Conservation (phyloP, 768 basidiomycete genomes). For the Suillus weaverae region DNA sequence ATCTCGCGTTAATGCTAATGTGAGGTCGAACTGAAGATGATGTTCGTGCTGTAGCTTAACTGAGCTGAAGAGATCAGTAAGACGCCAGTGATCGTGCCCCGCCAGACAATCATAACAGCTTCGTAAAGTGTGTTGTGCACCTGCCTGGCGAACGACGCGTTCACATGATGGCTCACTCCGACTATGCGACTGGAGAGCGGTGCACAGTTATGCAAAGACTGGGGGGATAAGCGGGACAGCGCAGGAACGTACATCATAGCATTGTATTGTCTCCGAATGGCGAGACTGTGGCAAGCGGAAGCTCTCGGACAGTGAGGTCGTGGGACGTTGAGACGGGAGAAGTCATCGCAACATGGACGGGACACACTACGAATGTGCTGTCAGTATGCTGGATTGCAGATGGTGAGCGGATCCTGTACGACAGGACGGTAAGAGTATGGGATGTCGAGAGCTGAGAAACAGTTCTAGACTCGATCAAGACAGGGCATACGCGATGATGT, state of each 20-base stretch:
- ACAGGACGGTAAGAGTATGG: background rate
- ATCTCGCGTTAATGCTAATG: no score
- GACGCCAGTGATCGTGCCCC: no score
- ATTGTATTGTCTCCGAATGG: background rate
- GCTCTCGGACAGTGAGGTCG: background rate
- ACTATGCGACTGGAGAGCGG: background rate
- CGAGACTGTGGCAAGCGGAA: background rate
- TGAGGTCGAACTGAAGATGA: no score
- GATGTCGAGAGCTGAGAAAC: background rate
- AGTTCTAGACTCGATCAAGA: background rate
- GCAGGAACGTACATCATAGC: background rate
- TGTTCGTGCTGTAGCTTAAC: no score
- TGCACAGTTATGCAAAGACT: background rate
- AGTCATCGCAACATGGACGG: background rate
- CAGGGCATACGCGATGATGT: background rate
- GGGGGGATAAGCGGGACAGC: background rate
- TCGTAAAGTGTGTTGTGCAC: no score
- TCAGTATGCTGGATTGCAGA: background rate
- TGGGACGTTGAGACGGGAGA: background rate
- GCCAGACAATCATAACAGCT: no score
- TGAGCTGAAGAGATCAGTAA: no score
- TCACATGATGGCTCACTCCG: background rate
- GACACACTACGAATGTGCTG: background rate
- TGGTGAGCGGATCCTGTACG: background rate
- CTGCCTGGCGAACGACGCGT: no score